These are phyloP conservation scores for Colletotrichum abscissum DNA, from an alignment of 2,329 filamentous ascomycete genomes.

Conservation along the genomic window DNA sequence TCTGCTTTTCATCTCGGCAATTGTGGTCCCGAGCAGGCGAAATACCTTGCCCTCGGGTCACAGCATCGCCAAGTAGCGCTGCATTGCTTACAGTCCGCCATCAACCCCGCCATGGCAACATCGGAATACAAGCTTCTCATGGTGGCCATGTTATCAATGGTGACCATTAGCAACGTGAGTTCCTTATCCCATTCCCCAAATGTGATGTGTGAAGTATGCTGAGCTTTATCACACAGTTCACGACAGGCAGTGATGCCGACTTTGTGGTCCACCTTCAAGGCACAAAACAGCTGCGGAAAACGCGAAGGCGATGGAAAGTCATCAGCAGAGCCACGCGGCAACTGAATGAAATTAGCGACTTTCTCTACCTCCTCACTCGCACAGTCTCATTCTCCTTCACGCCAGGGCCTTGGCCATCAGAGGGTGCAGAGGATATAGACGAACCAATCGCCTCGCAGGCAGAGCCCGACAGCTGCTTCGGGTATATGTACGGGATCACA, in stretches of 20 bases:
- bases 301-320: neutral
- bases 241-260: slow-evolving; percentile 14
- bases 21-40: neutral
- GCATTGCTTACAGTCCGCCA: neutral
- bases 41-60: neutral
- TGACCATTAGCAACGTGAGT: slow-evolving; percentile 4
- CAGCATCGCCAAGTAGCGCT: slow-evolving; percentile 14
- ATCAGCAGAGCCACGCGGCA: neutral
- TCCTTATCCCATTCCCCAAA: neutral
- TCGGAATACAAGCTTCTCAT: slow-evolving; percentile 11
- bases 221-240: neutral
- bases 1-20: slow-evolving; percentile 13
- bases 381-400: neutral
- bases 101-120: neutral
- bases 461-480: neutral
- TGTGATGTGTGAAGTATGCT: neutral
- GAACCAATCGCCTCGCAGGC: neutral
- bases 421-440: neutral
- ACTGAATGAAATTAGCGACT: slow-evolving; percentile 20
- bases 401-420: neutral
- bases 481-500: slow-evolving; percentile 17
- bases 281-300: slow-evolving; percentile 7
- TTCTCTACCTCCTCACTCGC: neutral
- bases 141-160: slow-evolving; percentile 10
- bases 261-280: slow-evolving; percentile 12